Evolutionary conservation across 2,329 filamentous ascomycete species (phyloP).

Genomic region (Cercospora janseana): DNA sequence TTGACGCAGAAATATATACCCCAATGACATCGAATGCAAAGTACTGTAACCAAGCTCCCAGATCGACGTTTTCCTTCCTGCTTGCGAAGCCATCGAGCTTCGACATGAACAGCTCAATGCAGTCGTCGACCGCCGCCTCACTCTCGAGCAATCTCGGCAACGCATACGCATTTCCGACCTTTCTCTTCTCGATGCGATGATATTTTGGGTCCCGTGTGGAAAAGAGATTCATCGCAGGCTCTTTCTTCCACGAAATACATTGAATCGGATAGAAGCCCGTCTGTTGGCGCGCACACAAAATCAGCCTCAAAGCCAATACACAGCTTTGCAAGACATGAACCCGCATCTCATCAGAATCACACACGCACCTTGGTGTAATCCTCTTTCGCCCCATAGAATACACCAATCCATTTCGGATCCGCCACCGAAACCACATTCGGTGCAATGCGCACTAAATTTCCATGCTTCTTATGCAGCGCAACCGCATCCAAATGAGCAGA

Average conservation of each 20-base stretch:
- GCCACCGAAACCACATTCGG: not conserved
- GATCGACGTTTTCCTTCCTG: not conserved
- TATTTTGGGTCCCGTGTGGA: conserved; percentile 41
- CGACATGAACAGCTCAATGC: not conserved
- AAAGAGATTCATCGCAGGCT: conserved; percentile 34
- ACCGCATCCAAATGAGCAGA: not conserved
- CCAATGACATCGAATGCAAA: conserved; percentile 2
- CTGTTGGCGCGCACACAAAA: too few relatives aligned
- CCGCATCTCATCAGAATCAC: not conserved
- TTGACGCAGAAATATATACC: not conserved
- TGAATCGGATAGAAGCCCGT: conserved; percentile 36
- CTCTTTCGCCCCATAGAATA: not conserved
- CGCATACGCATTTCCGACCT: conserved; percentile 18
- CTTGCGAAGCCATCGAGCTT: not conserved
- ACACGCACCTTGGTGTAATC: conserved; percentile 3
- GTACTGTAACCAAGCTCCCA: conserved; percentile 1
- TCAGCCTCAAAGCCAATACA: not conserved
- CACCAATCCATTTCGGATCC: not conserved
- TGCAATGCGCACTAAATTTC: not conserved
- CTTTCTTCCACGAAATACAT: conserved; percentile 26
- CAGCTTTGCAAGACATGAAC: not conserved
- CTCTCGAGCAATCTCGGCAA: conserved; percentile 14
- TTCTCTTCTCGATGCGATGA: conserved; percentile 41
- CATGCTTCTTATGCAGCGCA: not conserved
- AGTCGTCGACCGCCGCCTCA: not conserved